Evolutionary conservation across 139 green algal species (phyloP), one percentile per base, ranked within the genome.

Genomic region (Coelastrella sp.): DNA sequence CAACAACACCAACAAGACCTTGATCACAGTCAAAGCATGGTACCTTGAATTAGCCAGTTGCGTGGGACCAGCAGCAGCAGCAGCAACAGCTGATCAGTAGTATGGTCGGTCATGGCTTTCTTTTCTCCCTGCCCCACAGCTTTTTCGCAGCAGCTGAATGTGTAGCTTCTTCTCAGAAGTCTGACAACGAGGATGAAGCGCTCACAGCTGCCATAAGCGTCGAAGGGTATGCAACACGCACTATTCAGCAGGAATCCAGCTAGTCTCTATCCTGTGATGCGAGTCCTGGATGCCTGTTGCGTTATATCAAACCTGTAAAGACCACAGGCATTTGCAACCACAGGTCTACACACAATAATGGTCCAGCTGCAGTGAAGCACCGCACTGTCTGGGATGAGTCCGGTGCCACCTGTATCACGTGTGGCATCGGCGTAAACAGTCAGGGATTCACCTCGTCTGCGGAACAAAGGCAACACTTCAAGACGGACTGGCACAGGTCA

Each of bases 401-500:
- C 25, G 89, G 91, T 32, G 85, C 79, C 2, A 95, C 91, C 6
- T 96, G 93, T 83, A 85, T 92, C 2, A 89, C 93, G 3, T 96
- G 92, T 67, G 91, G 92, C 41, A 92, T 95, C 8, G 90, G 88
- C n/a, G 72, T 93, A 4, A 74, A 23, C 41, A 78, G 66, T 25
- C 53, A 86, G 4, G 85, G 85, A 0, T 97, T 98, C 79, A 69
- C 53, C 0, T 87, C 79, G 2, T 53, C 84, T 0, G 69, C 89
- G 30, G 93, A 98, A 84, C 94, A 97, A 86, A 88, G 96, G 0
- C 84, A 87, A 37, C 96, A 99, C 85, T 98, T 98, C 85, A 93
- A 93, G 32, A 93, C 90, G 0, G 96, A 99, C 85, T 99, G 96
- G 96, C 96, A 99, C 83, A 86, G 94, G 62, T 87, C 0, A 66